Evolutionary conservation across 495 filamentous ascomycete species (phyloP), one percentile per base, ranked within the genome.

Genomic region (Lophiostoma macrostomum): DNA sequence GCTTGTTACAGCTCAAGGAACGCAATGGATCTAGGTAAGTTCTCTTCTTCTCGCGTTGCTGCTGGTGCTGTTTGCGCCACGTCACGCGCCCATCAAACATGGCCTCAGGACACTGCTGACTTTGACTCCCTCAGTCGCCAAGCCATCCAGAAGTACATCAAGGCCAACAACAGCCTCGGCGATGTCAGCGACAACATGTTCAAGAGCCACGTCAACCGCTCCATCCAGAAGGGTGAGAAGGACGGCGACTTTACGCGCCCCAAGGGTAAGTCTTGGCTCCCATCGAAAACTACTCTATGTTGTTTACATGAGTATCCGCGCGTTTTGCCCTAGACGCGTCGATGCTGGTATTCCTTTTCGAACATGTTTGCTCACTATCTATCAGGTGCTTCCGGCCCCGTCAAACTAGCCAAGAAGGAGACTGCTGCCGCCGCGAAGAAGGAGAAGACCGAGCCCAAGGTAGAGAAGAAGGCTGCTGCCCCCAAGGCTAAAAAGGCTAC

Each of bases 101-200:
- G 51, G 36, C 56, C 56, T 45, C 30, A 46, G 46, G 52, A 56
- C 56, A 32, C 48, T 61, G 60, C 61, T 64, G 35, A 70, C 79
- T 20, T 74, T 64, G 73, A 67, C 44, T 34, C 40, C 35, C 22
- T 43, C 42, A 98, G 93, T 74, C 94, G 93, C 61, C 86, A 91
- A 71, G 86, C 88, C 23, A 83, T 99, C 69, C 96, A 96, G 86
- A 96, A 99, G 73, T 99, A 97, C 76, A 87, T 99, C 65, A 80
- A 81, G 71, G 83, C 87, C 63, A 97, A 99, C 85, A 96, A 97
- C 82, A 87, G 84, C 69, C 80, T 94, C 70, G 71, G 74, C 58
- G 77, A 75, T 50, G 80, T 82, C 45, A 78, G 75, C 28, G 82
- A 85, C 63, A 76, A 75, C 39, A 82, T 82, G 67, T 97, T 97